Evolutionary conservation across 2,329 filamentous ascomycete genomes (phyloP).

Genomic region (Ascochyta koolunga): DNA sequence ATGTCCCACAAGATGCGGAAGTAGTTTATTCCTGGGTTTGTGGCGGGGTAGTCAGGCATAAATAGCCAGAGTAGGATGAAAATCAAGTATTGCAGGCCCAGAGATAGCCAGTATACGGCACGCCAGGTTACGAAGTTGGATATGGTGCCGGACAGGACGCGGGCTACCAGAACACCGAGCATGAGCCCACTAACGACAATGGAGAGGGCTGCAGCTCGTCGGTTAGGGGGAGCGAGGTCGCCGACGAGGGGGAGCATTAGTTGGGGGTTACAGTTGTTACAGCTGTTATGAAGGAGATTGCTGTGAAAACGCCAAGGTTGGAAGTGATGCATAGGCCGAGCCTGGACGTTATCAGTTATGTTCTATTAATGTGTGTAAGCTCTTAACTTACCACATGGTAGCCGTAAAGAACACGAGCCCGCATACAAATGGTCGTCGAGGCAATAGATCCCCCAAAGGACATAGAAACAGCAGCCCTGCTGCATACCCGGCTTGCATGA

Average conservation of each 20-base stretch:
- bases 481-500: slow-evolving; percentile 82
- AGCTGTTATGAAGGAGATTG: slow-evolving; percentile 74
- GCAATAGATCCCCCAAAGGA: slow-evolving; percentile 73
- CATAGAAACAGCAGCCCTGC: slow-evolving; percentile 75
- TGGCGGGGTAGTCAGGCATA: slow-evolving; percentile 81
- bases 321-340: slow-evolving; percentile 73
- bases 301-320: slow-evolving; percentile 68
- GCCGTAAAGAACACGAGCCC: slow-evolving; percentile 71
- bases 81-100: slow-evolving; percentile 73
- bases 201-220: slow-evolving; percentile 72
- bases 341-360: slow-evolving; percentile 11
- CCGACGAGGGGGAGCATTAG: slow-evolving; percentile 80
- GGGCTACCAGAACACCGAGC: slow-evolving; percentile 76
- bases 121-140: slow-evolving; percentile 77
- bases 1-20: slow-evolving; percentile 70
- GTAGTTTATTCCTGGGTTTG: slow-evolving; percentile 73
- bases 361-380: neutral
- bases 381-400: slow-evolving; percentile 62
- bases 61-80: slow-evolving; percentile 69
- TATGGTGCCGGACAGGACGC: slow-evolving; percentile 76
- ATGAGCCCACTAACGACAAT: slow-evolving; percentile 78
- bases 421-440: slow-evolving; percentile 72
- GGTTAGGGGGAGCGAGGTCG: slow-evolving; percentile 73
- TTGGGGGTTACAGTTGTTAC: slow-evolving; percentile 79
- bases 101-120: slow-evolving; percentile 77